Evolutionary conservation across 192 early-diverging fungal genomes (phyloP), one percentile per base, ranked within the genome.

Genomic region (Gaertneriomyces semiglobifer): DNA sequence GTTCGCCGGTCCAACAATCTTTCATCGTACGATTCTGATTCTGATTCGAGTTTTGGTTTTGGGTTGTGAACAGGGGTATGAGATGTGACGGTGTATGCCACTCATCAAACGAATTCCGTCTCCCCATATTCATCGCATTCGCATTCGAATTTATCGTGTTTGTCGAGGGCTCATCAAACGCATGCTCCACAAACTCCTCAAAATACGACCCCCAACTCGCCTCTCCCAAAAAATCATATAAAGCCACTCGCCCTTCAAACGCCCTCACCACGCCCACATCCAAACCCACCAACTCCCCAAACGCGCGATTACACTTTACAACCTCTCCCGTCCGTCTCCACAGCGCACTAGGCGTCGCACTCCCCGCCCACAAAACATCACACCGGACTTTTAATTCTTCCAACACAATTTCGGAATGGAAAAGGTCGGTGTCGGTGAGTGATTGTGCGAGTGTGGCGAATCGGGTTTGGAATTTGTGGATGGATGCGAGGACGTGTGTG

Each of bases 251-350:
- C 54, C 86, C 86, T 41, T 92, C 91, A 41, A 82, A 79, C 25
- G 25, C 25, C 2, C 25, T 33, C 9, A 95, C 79, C 72, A 83
- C 79, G 41, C 90, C 87, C 50, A 91, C 74, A 14, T 89, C 87
- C 39, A 95, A 83, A 51, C 88, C 86, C 6, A 94, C 88, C 11
- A 74, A 48, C 7, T 71, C 39, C 4, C 92, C 93, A 82, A 95
- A 95, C 77, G 91, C 91, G 55, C 87, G 84, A 81, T 95, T 95
- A 19, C 89, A 88, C 63, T 92, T 93, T 79, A 90, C 93, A 38
- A 95, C 92, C 70, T 95, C 93, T 44, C 93, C 93, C 4, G 93
- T 94, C 58, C 93, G 85, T 33, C 93, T 84, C 93, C 93, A 95
- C 51, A 94, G 77, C 70, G 92, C 93, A 10, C 92, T 88, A 0